phyloP scores from a whole-genome alignment of 805 yeast genomes.

The Schwanniomyces occidentalis region DNA sequence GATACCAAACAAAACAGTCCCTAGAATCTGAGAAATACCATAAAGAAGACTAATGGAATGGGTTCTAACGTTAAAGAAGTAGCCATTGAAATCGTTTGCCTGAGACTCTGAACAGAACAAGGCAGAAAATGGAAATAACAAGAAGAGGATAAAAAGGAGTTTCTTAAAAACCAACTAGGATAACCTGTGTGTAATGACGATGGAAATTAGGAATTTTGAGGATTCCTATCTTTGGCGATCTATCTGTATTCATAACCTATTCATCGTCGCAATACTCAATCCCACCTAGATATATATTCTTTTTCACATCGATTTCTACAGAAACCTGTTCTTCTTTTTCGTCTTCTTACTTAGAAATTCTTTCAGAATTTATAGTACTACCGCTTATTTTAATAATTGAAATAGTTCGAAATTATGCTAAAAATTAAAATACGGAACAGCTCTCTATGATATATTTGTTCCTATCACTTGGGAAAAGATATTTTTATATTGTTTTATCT shows the following conservation, averaged over 20 bases:
- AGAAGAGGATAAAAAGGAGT: neutral
- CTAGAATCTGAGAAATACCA: neutral
- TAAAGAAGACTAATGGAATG: neutral
- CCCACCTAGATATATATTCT: neutral
- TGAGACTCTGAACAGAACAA: neutral
- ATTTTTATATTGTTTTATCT: too few relatives aligned
- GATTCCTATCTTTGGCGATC: neutral
- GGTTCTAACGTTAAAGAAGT: neutral
- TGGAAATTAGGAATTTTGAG: neutral
- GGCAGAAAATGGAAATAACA: neutral
- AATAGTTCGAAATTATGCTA: too few relatives aligned
- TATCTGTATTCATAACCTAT: neutral
- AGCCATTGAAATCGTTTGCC: neutral
- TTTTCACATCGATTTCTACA: neutral
- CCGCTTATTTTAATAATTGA: neutral
- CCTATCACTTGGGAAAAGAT: too few relatives aligned
- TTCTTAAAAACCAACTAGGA: constrained; percentile 8
- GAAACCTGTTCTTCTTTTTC: neutral
- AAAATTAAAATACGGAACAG: too few relatives aligned
- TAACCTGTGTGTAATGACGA: neutral
- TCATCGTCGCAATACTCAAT: neutral
- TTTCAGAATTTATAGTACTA: too few relatives aligned
- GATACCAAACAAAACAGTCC: neutral
- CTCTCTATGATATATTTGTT: too few relatives aligned
- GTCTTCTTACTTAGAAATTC: neutral